Conservation (phyloP, 2,329 filamentous ascomycete species). For the Verticillium isaacii region DNA sequence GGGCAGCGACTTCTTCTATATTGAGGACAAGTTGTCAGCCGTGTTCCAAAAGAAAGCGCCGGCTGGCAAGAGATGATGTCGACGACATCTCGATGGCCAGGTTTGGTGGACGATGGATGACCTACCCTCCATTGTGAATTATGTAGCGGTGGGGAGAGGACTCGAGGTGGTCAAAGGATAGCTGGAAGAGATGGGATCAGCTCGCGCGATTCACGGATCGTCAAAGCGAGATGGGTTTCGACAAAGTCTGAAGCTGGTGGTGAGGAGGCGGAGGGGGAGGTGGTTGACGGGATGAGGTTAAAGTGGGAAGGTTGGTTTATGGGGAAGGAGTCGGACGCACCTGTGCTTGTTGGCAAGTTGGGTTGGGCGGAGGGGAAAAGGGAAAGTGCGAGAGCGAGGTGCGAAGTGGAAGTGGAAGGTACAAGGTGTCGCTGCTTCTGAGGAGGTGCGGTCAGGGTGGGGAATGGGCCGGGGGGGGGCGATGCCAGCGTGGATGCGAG, state of each 20-base stretch:
- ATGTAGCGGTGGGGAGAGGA: conserved; percentile 12
- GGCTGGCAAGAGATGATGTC: neutral
- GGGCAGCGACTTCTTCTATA: conserved; percentile 99
- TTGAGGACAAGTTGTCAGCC: conserved; percentile 11
- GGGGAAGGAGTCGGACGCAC: conserved; percentile 3
- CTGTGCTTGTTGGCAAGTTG: conserved; percentile 2
- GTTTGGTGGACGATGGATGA: conserved; percentile 7
- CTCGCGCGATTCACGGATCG: conserved; percentile 14
- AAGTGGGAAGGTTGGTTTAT: conserved; percentile 15
- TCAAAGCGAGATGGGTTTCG: conserved; percentile 11
- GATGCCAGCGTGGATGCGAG: neutral
- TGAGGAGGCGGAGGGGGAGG: conserved; percentile 12
- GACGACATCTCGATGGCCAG: neutral
- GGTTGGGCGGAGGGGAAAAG: conserved; percentile 1
- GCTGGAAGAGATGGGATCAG: conserved; percentile 8
- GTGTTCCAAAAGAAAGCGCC: neutral
- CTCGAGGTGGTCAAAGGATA: conserved; percentile 4
- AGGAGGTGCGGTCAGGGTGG: neutral
- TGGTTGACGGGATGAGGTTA: conserved; percentile 15
- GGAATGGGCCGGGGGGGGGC: neutral
- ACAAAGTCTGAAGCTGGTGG: conserved; percentile 13
- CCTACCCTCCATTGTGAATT: conserved; percentile 17
- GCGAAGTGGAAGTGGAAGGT: conserved; percentile 1
- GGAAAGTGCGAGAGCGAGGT: conserved; percentile 4
- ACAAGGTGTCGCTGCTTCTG: neutral